Conservation (phyloP, 352 stramenopile genomes). For the Pythium dissimile region DNA sequence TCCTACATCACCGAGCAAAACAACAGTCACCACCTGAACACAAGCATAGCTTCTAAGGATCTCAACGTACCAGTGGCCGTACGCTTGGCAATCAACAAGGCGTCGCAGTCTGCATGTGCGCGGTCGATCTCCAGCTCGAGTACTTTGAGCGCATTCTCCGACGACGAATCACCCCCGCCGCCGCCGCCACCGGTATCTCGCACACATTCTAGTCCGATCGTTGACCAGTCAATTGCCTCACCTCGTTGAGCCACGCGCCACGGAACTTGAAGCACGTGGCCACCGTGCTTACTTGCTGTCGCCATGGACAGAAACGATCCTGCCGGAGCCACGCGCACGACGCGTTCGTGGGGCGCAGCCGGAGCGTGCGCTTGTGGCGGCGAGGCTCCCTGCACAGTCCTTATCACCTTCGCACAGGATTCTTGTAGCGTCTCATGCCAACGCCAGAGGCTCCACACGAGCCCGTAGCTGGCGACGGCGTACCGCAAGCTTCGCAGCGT, state of each 20-base stretch:
- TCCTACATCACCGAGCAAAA: conserved; percentile 9
- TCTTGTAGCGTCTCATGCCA: conserved; percentile 14
- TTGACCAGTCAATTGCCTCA: conserved; percentile 21
- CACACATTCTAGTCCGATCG: conserved; percentile 11
- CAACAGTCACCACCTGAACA: background rate
- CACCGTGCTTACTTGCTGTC: conserved; percentile 40
- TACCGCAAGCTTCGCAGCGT: conserved; percentile 49
- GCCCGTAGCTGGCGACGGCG: conserved; percentile 52
- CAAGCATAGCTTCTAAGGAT: background rate
- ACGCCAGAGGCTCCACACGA: conserved; percentile 51
- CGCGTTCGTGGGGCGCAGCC: conserved; percentile 26
- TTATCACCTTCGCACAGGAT: background rate
- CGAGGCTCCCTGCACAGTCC: background rate
- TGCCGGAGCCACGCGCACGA: conserved; percentile 44
- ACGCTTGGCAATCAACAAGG: conserved; percentile 14
- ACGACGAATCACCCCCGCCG: background rate
- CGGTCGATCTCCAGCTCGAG: conserved; percentile 22
- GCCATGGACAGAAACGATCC: conserved; percentile 39
- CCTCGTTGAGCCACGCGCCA: conserved; percentile 12
- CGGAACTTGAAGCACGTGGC: conserved; percentile 35
- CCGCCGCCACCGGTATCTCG: background rate
- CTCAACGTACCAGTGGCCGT: conserved; percentile 9
- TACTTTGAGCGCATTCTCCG: conserved; percentile 5
- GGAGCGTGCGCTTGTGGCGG: background rate
- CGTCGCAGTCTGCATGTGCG: background rate